Evolutionary conservation across 306 rosid species (phyloP), one percentile per base, ranked within the genome.

Genomic region (Vicia villosa): DNA sequence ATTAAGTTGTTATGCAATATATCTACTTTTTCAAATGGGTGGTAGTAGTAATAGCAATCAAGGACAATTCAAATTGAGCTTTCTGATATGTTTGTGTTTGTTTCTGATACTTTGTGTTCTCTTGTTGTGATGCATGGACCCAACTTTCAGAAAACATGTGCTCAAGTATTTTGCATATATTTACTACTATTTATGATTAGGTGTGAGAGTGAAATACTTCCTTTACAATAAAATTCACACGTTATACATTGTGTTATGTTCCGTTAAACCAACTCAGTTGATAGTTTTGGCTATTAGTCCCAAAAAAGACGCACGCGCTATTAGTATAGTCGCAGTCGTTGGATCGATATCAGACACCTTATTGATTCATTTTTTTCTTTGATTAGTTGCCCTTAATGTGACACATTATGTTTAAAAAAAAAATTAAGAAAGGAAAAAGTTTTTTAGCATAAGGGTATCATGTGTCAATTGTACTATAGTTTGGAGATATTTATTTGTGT

Each of bases 1-100:
- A 74, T 73, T 74, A 73, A 70, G 68, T 64, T 63, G 75, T 70
- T 55, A 59, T 71, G 79, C 73, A 50, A 57, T n/a, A n/a, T n/a
- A n/a, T 46, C 37, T 78, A 54, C 68, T 88, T 78, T 77, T 59
- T 46, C 5, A 52, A 79, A 67, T 85, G 76, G 80, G 69, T 56
- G 72, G 80, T 59, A 30, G 72, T 67, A 46, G 71, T 42, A 56
- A 22, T 54, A 54, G 32, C 60, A 54, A 56, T 20, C 54, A 72
- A 68, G 72, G 54, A 73, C 78, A 69, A 60, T 62, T 72, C 71
- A 34, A 78, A 30, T 65, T 68, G 22, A 36, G 22, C 62, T 56
- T 14, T 56, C 38, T 55, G 43, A 26, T 34, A 34, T 68, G 67
- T 69, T 68, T 52, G 60, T 64, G 78, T 14, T 75, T 68, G 75